Evolutionary conservation across 1,139 yeast genomes (phyloP).

Genomic region (Yamadazyma diddensiae): DNA sequence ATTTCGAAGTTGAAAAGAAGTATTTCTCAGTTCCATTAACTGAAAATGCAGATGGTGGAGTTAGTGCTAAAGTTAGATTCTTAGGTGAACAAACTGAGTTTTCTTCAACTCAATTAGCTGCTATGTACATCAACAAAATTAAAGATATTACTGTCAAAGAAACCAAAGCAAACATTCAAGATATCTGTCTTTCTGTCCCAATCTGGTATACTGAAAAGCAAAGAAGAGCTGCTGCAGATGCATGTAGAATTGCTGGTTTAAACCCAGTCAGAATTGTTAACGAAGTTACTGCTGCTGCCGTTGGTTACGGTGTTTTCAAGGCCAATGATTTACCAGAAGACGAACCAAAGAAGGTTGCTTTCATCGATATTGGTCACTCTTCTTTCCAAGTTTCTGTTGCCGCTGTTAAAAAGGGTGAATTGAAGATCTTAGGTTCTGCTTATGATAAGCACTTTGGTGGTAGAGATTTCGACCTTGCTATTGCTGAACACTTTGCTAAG

Average conservation of each 20-base stretch:
- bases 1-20: constrained; percentile 69
- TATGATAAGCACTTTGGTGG: constrained; percentile 98
- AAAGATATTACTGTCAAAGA: constrained; percentile 78
- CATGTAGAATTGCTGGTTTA: constrained; percentile 92
- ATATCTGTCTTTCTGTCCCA: constrained; percentile 94
- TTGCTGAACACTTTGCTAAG: constrained; percentile 91
- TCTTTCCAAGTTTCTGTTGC: constrained; percentile 89
- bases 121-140: constrained; percentile 91
- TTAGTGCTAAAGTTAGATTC: constrained; percentile 83
- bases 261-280: constrained; percentile 98
- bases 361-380: constrained; percentile 96
- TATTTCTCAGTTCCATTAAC: constrained; percentile 70
- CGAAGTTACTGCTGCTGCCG: constrained; percentile 98
- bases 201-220: constrained; percentile 96
- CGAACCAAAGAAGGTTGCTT: constrained; percentile 84
- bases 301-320: constrained; percentile 98
- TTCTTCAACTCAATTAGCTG: constrained; percentile 85
- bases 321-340: constrained; percentile 91
- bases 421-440: constrained; percentile 88
- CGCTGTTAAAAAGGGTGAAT: constrained; percentile 93
- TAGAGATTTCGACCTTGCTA: constrained; percentile 90
- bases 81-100: constrained; percentile 77
- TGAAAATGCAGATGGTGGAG: constrained; percentile 67
- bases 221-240: constrained; percentile 95
- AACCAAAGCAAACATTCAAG: constrained; percentile 76